These are phyloP conservation scores for Aegilops tauschii DNA, from an alignment of 176 grass and related monocot species.

Conservation along the genomic window DNA sequence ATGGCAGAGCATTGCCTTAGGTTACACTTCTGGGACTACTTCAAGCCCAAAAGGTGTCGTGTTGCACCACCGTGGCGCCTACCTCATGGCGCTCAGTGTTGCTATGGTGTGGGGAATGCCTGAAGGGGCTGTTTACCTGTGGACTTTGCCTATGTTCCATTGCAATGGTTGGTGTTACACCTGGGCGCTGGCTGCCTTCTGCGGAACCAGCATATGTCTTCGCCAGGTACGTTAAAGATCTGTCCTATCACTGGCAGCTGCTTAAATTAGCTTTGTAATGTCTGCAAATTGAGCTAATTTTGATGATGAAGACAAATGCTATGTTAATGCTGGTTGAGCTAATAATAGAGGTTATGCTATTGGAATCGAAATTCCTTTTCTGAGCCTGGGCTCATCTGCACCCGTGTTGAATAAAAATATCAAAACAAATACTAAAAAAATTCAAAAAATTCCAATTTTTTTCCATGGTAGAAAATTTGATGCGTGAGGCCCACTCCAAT, in stretches of 20 bases:
- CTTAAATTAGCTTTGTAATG: neutral
- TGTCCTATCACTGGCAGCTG: neutral
- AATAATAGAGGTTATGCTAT: neutral
- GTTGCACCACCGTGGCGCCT: constrained; percentile 81
- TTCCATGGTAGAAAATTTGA: no score
- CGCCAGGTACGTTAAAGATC: constrained; percentile 55
- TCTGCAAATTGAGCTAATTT: neutral
- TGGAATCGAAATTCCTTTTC: neutral
- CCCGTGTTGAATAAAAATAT: no score
- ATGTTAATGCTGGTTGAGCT: neutral
- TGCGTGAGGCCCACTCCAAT: no score
- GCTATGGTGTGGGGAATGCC: constrained; percentile 74
- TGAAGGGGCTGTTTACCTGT: constrained; percentile 73
- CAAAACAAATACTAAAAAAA: no score
- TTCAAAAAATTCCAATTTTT: no score
- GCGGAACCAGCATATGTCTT: constrained; percentile 93
- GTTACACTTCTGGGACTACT: constrained; percentile 91
- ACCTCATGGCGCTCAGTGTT: constrained; percentile 80
- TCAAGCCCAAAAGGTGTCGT: constrained; percentile 91
- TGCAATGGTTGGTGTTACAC: constrained; percentile 96
- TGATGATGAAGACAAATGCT: neutral
- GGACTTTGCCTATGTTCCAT: constrained; percentile 97
- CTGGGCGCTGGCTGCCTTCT: constrained; percentile 82
- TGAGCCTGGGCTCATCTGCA: no score
- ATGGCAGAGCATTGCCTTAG: constrained; percentile 89